Evolutionary conservation across 2,329 filamentous ascomycete genomes (phyloP), one percentile per base, ranked within the genome.

Genomic region (Allantophomopsis cytisporea): DNA sequence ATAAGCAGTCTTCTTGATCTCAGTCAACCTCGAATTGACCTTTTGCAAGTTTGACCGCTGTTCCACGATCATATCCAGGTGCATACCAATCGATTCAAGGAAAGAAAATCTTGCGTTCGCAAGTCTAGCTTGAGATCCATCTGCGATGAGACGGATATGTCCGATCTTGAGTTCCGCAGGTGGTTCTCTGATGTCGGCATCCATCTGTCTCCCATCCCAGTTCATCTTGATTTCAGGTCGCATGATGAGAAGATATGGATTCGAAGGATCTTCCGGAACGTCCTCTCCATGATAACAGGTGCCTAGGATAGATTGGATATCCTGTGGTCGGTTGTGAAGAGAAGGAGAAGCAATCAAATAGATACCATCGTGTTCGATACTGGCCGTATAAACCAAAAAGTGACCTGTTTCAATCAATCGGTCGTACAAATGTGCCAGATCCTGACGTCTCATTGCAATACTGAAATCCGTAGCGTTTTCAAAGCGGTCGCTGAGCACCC

Each of bases 401-500:
- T 98, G 91, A 3, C 84, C 85, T 1, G 84, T 82, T 33, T 82
- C 69, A 11, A 85, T 75, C 7, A 98, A 69, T 17, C 84, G 76
- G 48, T 93, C 83, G 47, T 88, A 83, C 20, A 98, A 72, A 31
- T 83, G 76, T 43, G 80, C 77, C 44, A 93, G 68, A 23, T 83
- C 76, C 7, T 73, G 69, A 4, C 63, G 54, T 35, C 73, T 65
- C 40, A 87, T 71, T 30, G 82, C 79, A 53, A 96, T 82, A 57
- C 84, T 94, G 60, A 91, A 94, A 58, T 98, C 91, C 8, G 87
- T 94, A 5, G 85, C 84, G 54, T 98, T 96, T 58, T 98, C 91
- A 53, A 98, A 98, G 42, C 89, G 79, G 54, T 94, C 84, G 50
- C 83, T 88, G 40, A 98, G 62, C 56, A 94, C 85, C 47, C 87